Percentiles rank a stretch among this genome's conserved stretches.
These are phyloP conservation scores for Trichophyton mentagrophytes DNA, from an alignment of 2,329 filamentous ascomycete genomes.

Conservation along the genomic window DNA sequence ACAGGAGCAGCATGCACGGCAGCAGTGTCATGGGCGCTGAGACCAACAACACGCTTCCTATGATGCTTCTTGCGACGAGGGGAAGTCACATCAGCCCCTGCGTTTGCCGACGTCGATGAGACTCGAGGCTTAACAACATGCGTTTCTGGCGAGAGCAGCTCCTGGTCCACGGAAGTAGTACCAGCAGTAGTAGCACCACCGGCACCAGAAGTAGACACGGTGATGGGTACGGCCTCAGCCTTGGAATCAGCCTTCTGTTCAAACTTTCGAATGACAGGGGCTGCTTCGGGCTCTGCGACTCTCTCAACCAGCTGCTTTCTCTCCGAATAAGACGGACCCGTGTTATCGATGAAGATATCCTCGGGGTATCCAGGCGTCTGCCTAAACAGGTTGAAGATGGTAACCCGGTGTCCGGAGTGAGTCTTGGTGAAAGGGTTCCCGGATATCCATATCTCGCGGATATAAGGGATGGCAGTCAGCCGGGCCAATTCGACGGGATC, in stretches of 20 bases:
- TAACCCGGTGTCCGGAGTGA: conserved; percentile 70
- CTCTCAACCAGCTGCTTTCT: conserved; percentile 73
- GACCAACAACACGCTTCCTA: conserved; percentile 46
- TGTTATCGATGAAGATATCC: conserved; percentile 78
- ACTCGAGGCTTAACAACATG: neutral
- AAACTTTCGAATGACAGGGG: conserved; percentile 63
- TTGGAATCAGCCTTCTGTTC: conserved; percentile 32
- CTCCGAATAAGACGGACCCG: conserved; percentile 72
- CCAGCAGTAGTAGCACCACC: conserved; percentile 18
- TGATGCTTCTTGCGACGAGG: conserved; percentile 38
- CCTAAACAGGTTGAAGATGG: conserved; percentile 93
- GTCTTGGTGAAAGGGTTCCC: conserved; percentile 87
- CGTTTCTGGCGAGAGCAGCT: conserved; percentile 6
- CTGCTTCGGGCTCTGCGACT: conserved; percentile 58
- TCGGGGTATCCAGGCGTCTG: conserved; percentile 78
- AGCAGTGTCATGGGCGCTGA: conserved; percentile 32
- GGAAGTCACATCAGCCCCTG: conserved; percentile 14
- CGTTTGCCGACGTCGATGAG: neutral
- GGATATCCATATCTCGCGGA: conserved; percentile 82
- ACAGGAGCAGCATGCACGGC: no score
- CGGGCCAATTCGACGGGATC: conserved; percentile 85
- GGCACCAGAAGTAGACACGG: conserved; percentile 30
- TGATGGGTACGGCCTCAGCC: no score
- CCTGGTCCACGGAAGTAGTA: conserved; percentile 7
- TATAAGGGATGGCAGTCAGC: conserved; percentile 78